phyloP scores from a whole-genome alignment of 768 basidiomycete genomes.

The Tubosaeta sp. region DNA sequence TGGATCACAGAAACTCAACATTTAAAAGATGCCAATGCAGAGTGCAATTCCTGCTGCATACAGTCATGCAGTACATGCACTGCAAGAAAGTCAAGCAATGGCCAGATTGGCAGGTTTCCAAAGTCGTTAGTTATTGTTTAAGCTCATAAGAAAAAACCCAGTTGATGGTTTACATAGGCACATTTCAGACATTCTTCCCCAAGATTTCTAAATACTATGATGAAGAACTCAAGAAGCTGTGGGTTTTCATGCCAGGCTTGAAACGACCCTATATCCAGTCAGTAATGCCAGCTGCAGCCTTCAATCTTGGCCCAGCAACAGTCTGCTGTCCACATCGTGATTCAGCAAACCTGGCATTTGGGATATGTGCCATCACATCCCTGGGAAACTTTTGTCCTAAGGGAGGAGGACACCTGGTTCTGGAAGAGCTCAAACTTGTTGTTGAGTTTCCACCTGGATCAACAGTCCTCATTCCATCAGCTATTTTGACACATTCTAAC shows the following conservation, averaged over 20 bases:
- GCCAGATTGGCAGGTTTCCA: not conserved
- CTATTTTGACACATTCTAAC: conserved; percentile 1
- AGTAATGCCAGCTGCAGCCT: not conserved
- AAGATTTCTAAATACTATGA: not conserved
- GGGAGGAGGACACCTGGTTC: not conserved
- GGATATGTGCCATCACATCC: conserved; percentile 3
- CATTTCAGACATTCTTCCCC: not conserved
- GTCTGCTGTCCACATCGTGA: conserved; percentile 2
- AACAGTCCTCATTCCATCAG: not conserved
- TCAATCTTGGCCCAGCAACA: not conserved
- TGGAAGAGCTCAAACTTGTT: not conserved
- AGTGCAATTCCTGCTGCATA: accelerated
- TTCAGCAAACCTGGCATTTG: not conserved
- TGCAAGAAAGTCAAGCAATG: not conserved
- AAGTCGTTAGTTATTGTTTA: not conserved
- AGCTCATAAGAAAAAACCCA: too few species aligned
- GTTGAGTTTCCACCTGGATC: conserved; percentile 1
- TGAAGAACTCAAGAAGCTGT: too few species aligned
- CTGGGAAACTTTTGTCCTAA: not conserved
- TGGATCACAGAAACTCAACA: too few species aligned
- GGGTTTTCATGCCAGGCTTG: too few species aligned
- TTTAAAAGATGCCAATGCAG: not conserved
- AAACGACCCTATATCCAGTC: too few species aligned
- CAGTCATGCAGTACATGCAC: accelerated
- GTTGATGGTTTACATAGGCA: not conserved